Base-by-base conservation (phyloP, 2,329 filamentous ascomycete genomes). In the Colletotrichum cereale region DNA sequence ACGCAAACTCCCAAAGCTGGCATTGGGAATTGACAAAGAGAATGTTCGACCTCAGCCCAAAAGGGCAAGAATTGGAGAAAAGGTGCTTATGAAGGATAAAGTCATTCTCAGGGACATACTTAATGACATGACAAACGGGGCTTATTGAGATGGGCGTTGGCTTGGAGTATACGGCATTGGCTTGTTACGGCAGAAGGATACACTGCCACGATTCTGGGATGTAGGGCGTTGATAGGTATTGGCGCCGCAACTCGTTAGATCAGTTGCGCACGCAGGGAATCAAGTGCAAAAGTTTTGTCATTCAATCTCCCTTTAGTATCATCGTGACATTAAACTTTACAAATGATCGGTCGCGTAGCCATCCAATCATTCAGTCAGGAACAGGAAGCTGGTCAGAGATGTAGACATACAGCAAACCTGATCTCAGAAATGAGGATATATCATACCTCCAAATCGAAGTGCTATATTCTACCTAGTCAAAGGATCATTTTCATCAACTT, bases 101-200 rank as follows among this genome's bases (percentile, higher is more conserved):
- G 88, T 90, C 44, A 86, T 97, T 66, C 85, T 95, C 77, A 88
- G 89, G 78, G 92, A 96, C 84, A 90, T 97, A 74, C 85, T 95
- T 76, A 94, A 96, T 81, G 93, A 95, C 74, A 84, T 90, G 82
- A 86, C 82, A 64, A 81, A 84, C 68, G 83, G 83, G 75, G 82
- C 78, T 77, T 84, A 81, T 77, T 82, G 66, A 73, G 50, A 53
- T 66, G 58, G 52, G 47, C 34, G 42, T 52, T 26, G 14, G 34
- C 14, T 68, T 72, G 69, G 63, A 69, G 68, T 65, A 66, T 42
- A 56, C 38, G 67, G 36, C 47, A 61, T 55, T 64, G 53, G 65
- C 34, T 64, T 60, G 14, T 36, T 34, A 10, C 34, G 38, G 34
- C 31, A 40, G 12, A 31, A 21, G 55, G 48, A 48, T 56, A n/a